Evolutionary conservation across 2,329 filamentous ascomycete species (phyloP).

Genomic region (Scedosporium boydii): DNA sequence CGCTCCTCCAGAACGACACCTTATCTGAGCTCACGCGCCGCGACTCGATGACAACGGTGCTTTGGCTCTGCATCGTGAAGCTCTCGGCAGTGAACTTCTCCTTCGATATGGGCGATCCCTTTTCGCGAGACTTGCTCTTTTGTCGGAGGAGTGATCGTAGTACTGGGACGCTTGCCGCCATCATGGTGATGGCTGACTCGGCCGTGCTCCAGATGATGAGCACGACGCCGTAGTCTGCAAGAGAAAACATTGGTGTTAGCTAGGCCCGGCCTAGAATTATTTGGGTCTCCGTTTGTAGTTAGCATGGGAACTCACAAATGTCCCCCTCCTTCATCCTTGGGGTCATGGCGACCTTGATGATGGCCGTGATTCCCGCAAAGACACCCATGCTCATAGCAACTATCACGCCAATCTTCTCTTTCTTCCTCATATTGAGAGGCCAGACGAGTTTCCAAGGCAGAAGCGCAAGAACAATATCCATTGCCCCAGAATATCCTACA

Average conservation of each 20-base stretch:
- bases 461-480: slow-evolving; percentile 14
- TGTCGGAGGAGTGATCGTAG: slow-evolving; percentile 9
- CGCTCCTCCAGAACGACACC: background rate
- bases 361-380: slow-evolving; percentile 12
- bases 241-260: background rate
- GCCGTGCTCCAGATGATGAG: slow-evolving; percentile 10
- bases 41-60: slow-evolving; percentile 7
- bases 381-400: slow-evolving; percentile 18
- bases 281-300: background rate
- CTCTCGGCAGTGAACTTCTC: background rate
- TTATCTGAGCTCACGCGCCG: background rate
- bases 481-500: slow-evolving; percentile 11
- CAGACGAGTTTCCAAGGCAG: slow-evolving; percentile 17
- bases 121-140: background rate
- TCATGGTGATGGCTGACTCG: slow-evolving; percentile 11
- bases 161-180: slow-evolving; percentile 12
- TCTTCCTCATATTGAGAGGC: slow-evolving; percentile 17
- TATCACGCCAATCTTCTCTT: slow-evolving; percentile 18
- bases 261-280: too few relatives aligned
- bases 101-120: background rate
- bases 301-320: background rate
- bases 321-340: slow-evolving; percentile 2
- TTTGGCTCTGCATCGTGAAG: slow-evolving; percentile 6
- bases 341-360: slow-evolving; percentile 11
- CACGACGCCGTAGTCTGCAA: slow-evolving; percentile 3